Conservation (phyloP, 2,329 filamentous ascomycete genomes). For the Ophiosphaerella narmari region DNA sequence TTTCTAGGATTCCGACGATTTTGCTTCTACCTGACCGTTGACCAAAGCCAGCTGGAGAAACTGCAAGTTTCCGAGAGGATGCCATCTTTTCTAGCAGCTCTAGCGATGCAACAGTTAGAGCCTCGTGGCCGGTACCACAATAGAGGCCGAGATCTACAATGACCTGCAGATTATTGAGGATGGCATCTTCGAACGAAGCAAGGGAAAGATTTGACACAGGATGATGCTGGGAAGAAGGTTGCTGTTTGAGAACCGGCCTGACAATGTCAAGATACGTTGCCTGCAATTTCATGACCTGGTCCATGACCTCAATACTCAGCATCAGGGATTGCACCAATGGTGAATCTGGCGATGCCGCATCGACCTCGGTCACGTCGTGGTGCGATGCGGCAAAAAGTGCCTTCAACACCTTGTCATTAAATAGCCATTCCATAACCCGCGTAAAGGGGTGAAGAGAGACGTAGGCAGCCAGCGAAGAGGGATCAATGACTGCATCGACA, state of each 20-base stretch:
- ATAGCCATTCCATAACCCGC: conserved; percentile 97
- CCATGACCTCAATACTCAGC: conserved; percentile 81
- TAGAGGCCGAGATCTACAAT: conserved; percentile 85
- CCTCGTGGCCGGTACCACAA: conserved; percentile 80
- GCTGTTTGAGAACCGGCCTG: conserved; percentile 73
- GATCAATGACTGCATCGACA: conserved; percentile 74
- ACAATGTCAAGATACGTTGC: conserved; percentile 91
- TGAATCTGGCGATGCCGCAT: conserved; percentile 74
- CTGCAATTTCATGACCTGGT: conserved; percentile 82
- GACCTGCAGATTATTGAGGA: conserved; percentile 78
- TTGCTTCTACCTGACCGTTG: conserved; percentile 74
- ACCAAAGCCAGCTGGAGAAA: conserved; percentile 66
- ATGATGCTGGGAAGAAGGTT: conserved; percentile 62
- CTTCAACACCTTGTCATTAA: conserved; percentile 85
- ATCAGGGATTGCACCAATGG: conserved; percentile 80
- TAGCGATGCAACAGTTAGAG: conserved; percentile 79
- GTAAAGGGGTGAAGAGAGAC: conserved; percentile 89
- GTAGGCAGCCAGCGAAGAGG: conserved; percentile 78
- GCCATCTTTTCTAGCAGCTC: conserved; percentile 85
- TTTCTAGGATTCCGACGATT: conserved; percentile 85
- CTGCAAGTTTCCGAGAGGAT: conserved; percentile 78
- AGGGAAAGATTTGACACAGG: conserved; percentile 76
- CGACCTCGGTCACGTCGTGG: conserved; percentile 73
- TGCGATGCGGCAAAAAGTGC: conserved; percentile 79
- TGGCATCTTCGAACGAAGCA: conserved; percentile 88